Evolutionary conservation across 176 grass and related monocot species (phyloP).

Genomic region (Triticum timopheevii): DNA sequence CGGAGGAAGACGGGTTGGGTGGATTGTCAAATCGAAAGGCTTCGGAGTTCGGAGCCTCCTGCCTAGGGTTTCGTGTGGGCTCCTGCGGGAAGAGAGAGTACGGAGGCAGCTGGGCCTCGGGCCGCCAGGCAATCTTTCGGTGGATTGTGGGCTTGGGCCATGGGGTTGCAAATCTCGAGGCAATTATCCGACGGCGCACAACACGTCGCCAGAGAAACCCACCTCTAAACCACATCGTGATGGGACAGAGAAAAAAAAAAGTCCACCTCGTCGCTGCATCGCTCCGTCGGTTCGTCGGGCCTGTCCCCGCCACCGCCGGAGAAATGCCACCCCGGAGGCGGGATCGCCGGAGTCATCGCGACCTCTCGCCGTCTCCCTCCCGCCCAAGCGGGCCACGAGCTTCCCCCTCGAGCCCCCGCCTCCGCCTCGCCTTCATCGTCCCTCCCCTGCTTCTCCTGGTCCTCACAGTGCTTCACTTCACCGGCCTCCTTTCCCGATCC

Average conservation of each 20-base stretch:
- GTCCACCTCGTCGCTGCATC: neutral
- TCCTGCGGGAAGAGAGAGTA: no score
- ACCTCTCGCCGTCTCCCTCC: constrained; percentile 28
- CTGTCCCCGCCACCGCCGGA: neutral
- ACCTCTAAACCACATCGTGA: no score
- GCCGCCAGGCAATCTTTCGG: no score
- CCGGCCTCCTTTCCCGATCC: constrained; percentile 1
- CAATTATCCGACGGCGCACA: neutral
- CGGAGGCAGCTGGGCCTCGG: no score
- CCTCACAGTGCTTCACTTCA: constrained; percentile 54
- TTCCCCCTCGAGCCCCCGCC: neutral
- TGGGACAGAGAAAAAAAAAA: no score
- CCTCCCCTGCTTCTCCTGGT: constrained; percentile 35
- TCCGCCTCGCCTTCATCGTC: constrained; percentile 34
- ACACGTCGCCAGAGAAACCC: neutral
- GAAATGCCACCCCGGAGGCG: constrained; percentile 69
- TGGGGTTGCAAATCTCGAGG: neutral
- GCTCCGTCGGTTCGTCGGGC: neutral
- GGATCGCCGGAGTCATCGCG: constrained; percentile 55
- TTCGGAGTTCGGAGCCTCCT: neutral
- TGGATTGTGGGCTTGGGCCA: no score
- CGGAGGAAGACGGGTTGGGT: constrained; percentile 24
- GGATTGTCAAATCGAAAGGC: constrained; percentile 13
- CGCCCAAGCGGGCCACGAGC: neutral
- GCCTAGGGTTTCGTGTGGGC: constrained; percentile 22